Conservation (phyloP, 192 early-diverging fungal species). For the Ramicandelaber brevisporus region DNA sequence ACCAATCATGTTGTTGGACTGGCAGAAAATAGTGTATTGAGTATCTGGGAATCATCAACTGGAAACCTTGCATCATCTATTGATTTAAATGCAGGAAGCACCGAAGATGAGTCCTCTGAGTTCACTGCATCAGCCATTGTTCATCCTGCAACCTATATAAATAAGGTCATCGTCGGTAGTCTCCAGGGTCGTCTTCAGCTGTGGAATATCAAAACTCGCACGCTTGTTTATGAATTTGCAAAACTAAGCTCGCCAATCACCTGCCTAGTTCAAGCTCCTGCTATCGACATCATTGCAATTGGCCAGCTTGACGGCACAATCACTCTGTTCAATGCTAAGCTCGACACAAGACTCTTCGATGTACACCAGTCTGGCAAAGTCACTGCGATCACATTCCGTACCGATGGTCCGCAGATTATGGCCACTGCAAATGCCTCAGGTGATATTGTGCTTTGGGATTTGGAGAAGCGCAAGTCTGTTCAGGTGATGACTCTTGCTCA, state of each 20-base stretch:
- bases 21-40: conserved; percentile 53
- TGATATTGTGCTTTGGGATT: conserved; percentile 81
- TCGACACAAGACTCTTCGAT: conserved; percentile 46
- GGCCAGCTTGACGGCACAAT: conserved; percentile 75
- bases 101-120: conserved; percentile 19
- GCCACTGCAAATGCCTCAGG: conserved; percentile 69
- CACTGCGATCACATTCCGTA: conserved; percentile 75
- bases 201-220: conserved; percentile 69
- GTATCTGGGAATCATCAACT: conserved; percentile 47
- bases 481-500: conserved; percentile 75
- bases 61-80: conserved; percentile 44
- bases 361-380: conserved; percentile 72
- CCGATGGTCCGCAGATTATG: conserved; percentile 70
- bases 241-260: conserved; percentile 49
- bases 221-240: conserved; percentile 57
- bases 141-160: conserved; percentile 92
- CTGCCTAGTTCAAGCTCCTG: conserved; percentile 60
- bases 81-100: too few species aligned
- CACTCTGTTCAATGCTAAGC: conserved; percentile 59
- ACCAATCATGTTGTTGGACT: conserved; percentile 42
- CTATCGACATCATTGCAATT: conserved; percentile 78
- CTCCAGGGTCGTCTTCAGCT: conserved; percentile 71
- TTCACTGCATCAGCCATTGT: conserved; percentile 52
- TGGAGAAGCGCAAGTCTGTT: conserved; percentile 41
- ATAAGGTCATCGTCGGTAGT: conserved; percentile 79